Percentiles rank a stretch among this genome's conserved stretches.
These are phyloP conservation scores for Verticillium klebahnii DNA, from an alignment of 2,329 filamentous ascomycete species.

Conservation along the genomic window DNA sequence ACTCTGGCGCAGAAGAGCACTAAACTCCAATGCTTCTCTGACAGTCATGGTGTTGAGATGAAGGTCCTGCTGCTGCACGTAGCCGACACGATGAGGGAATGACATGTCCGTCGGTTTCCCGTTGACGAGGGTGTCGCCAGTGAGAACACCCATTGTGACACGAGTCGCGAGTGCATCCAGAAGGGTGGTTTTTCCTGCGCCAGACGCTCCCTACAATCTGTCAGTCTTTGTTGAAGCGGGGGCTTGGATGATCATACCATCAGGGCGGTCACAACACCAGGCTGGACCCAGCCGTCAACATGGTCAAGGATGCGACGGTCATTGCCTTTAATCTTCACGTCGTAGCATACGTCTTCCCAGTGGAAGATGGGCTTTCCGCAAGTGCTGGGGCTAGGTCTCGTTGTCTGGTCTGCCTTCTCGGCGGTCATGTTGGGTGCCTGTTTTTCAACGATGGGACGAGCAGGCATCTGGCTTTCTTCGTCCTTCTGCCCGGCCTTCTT, in stretches of 20 bases:
- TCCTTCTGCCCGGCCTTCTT: constrained; percentile 2
- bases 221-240: neutral
- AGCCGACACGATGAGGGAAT: constrained; percentile 67
- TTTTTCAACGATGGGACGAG: neutral
- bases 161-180: constrained; percentile 69
- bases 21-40: constrained; percentile 63
- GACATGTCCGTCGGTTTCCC: constrained; percentile 59
- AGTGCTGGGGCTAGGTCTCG: constrained; percentile 4
- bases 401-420: neutral
- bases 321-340: constrained; percentile 60
- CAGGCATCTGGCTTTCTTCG: constrained; percentile 4
- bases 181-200: constrained; percentile 73
- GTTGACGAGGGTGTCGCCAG: constrained; percentile 66
- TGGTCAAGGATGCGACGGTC: constrained; percentile 62
- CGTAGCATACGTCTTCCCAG: constrained; percentile 63
- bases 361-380: constrained; percentile 46
- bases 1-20: constrained; percentile 63
- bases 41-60: constrained; percentile 67
- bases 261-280: constrained; percentile 66
- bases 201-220: constrained; percentile 53
- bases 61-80: constrained; percentile 69
- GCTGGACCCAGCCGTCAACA: constrained; percentile 74
- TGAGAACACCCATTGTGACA: constrained; percentile 69
- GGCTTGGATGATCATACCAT: constrained; percentile 46
- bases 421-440: neutral